Evolutionary conservation across 1,139 yeast genomes (phyloP).

Genomic region (Sugiyamaella novakii): DNA sequence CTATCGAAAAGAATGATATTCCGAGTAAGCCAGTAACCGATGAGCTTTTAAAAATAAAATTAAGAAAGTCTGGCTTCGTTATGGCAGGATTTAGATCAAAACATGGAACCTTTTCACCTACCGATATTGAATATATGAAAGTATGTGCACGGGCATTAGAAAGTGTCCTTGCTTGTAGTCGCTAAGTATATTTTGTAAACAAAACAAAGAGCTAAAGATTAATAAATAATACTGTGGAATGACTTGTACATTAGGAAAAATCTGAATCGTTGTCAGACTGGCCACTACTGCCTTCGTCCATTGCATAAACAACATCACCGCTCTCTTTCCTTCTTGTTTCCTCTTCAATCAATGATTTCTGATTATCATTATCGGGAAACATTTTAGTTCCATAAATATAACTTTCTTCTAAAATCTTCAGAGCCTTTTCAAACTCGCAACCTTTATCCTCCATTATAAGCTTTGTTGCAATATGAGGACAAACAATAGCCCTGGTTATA

Average conservation of each 20-base stretch:
- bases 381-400: conserved; percentile 15
- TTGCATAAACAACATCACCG: conserved; percentile 1
- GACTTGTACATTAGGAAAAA: too few relatives aligned
- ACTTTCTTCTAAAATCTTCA: conserved; percentile 16
- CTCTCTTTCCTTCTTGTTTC: not conserved
- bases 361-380: conserved; percentile 3
- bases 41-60: conserved; percentile 40
- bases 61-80: conserved; percentile 60
- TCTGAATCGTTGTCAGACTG: not conserved
- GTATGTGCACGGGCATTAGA: conserved; percentile 39
- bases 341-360: not conserved
- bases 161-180: conserved; percentile 30
- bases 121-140: conserved; percentile 52
- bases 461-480: conserved; percentile 19
- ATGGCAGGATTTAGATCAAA: conserved; percentile 53
- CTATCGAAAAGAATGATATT: not conserved
- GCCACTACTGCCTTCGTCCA: not conserved
- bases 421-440: conserved; percentile 15
- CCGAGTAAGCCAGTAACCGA: not conserved
- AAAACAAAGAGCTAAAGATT: not conserved
- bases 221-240: too few relatives aligned
- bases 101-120: conserved; percentile 44
- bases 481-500: conserved; percentile 17
- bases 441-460: conserved; percentile 21
- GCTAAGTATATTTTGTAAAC: conserved; percentile 6